A percentile compares a stretch with the other conserved stretches of the same genome.
phyloP scores from a whole-genome alignment of 805 yeast genomes.

The Maudiozyma pseudohumilis region DNA sequence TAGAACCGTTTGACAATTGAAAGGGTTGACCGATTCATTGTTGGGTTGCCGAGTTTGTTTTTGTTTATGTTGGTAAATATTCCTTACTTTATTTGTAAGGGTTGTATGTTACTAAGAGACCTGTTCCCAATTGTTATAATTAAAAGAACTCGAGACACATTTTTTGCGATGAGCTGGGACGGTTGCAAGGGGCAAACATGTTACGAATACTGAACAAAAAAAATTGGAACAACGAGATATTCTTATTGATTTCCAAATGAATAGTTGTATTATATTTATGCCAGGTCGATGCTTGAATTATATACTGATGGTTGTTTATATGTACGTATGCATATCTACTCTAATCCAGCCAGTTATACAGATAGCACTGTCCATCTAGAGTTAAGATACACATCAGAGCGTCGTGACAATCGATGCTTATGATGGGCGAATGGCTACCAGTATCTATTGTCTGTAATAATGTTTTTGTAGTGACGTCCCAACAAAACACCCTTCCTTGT shows the following conservation, averaged over 20 bases:
- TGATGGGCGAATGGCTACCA: constrained; percentile 13
- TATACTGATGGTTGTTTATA: too few relatives aligned
- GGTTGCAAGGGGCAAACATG: too few relatives aligned
- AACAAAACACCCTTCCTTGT: constrained; percentile 19
- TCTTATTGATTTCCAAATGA: too few relatives aligned
- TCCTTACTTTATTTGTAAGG: too few relatives aligned
- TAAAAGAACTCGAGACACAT: too few relatives aligned
- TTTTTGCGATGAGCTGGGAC: too few relatives aligned
- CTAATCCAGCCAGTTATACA: constrained; percentile 18
- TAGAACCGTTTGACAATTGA: not conserved
- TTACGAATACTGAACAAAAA: too few relatives aligned
- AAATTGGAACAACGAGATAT: too few relatives aligned
- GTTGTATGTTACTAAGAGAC: too few relatives aligned
- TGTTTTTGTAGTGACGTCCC: constrained; percentile 19
- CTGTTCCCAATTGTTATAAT: too few relatives aligned
- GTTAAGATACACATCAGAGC: constrained; percentile 19
- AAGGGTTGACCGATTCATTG: not conserved
- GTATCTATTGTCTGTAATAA: constrained; percentile 11
- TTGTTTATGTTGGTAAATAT: not conserved
- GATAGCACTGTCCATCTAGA: constrained; percentile 20
- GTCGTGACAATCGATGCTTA: constrained; percentile 15
- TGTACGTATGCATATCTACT: not conserved
- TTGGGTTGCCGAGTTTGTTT: not conserved
- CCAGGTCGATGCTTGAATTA: too few relatives aligned
- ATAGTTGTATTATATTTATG: too few relatives aligned